phyloP scores from a whole-genome alignment of 768 basidiomycete genomes.

The Rhizopogon vinicolor region DNA sequence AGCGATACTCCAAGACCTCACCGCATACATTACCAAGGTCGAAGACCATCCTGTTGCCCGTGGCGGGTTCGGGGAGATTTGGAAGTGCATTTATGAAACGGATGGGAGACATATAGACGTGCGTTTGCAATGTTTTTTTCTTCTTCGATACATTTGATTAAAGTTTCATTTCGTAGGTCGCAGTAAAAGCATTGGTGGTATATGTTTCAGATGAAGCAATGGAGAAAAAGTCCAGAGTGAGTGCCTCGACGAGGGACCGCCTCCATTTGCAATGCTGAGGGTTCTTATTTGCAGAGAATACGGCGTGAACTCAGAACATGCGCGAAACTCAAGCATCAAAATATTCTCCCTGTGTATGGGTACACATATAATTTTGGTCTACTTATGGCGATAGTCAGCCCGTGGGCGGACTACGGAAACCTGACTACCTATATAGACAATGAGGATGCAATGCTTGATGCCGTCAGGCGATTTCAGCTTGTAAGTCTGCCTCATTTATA shows the following conservation, averaged over 20 bases:
- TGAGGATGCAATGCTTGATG: neutral
- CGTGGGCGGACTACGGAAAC: conserved; percentile 14
- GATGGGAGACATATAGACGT: neutral
- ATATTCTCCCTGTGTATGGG: conserved; percentile 16
- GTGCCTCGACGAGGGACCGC: neutral
- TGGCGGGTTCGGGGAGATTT: neutral
- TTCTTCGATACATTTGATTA: too few species aligned
- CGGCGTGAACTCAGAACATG: conserved; percentile 17
- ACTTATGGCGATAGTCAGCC: conserved; percentile 16
- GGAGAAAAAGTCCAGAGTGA: neutral
- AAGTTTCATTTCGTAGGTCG: neutral
- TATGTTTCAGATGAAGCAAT: neutral
- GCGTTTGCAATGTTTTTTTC: too few species aligned
- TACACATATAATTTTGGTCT: conserved; percentile 15
- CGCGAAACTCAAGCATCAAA: conserved; percentile 13
- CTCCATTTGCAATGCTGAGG: too few species aligned
- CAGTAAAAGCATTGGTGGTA: neutral
- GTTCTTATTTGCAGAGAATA: conserved; percentile 9
- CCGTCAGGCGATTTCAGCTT: conserved; percentile 9
- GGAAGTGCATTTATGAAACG: neutral
- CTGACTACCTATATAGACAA: conserved; percentile 11
- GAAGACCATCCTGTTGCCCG: neutral
- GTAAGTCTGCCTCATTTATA: conserved; percentile 3
- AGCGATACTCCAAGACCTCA: too few species aligned
- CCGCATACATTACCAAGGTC: too few species aligned